Percentiles rank a stretch among this genome's conserved stretches.
These are phyloP conservation scores for Exobasidium cylindrosporum DNA, from an alignment of 1,284 basidiomycete species.

Conservation along the genomic window DNA sequence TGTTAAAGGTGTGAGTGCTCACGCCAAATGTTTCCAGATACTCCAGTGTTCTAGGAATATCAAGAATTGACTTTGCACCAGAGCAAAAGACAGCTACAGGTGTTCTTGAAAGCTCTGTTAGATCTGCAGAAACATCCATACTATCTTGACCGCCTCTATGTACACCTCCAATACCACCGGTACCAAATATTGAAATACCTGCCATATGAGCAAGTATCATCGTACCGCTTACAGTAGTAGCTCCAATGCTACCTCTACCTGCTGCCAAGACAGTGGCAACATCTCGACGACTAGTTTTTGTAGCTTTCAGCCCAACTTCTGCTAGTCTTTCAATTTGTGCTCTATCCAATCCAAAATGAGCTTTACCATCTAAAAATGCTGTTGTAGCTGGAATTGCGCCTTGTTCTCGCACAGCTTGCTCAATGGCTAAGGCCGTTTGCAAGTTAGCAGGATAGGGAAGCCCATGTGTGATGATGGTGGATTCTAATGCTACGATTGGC, in stretches of 20 bases:
- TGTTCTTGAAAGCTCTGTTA: constrained; percentile 46
- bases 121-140: constrained; percentile 72
- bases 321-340: constrained; percentile 72
- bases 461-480: constrained; percentile 86
- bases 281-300: constrained; percentile 85
- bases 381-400: constrained; percentile 86
- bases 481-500: constrained; percentile 62
- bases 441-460: constrained; percentile 68
- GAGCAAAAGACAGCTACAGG: constrained; percentile 73
- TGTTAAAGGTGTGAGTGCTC: constrained; percentile 77
- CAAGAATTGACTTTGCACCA: constrained; percentile 90
- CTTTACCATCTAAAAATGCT: constrained; percentile 74
- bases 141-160: constrained; percentile 86
- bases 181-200: constrained; percentile 53
- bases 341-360: constrained; percentile 77
- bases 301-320: constrained; percentile 44
- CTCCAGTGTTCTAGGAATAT: constrained; percentile 87
- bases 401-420: constrained; percentile 71
- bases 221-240: constrained; percentile 87
- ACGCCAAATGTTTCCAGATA: constrained; percentile 96
- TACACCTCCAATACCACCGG: constrained; percentile 70
- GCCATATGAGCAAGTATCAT: constrained; percentile 51
- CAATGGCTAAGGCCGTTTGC: constrained; percentile 70
- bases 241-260: constrained; percentile 66
- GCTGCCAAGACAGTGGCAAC: constrained; percentile 72